Conservation (phyloP, 2,329 filamentous ascomycete genomes). For the Penicillium sp. region DNA sequence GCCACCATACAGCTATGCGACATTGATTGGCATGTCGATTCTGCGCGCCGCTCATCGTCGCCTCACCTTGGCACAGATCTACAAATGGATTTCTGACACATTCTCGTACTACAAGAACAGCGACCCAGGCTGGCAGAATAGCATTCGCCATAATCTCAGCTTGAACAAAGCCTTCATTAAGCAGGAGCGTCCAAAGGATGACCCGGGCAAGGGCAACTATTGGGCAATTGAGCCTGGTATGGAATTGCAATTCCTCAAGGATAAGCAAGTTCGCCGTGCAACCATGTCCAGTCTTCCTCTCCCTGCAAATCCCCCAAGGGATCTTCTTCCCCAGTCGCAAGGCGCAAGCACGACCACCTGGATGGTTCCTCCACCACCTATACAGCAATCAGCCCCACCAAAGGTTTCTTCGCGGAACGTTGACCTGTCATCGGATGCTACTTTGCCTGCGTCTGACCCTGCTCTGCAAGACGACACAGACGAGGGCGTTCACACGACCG, state of each 20-base stretch:
- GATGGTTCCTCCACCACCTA: slow-evolving; percentile 34
- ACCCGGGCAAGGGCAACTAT: slow-evolving; percentile 96
- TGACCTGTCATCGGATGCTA: slow-evolving; percentile 75
- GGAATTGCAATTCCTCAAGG: slow-evolving; percentile 85
- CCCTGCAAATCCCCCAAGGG: slow-evolving; percentile 32
- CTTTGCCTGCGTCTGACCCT: slow-evolving; percentile 69
- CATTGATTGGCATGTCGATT: slow-evolving; percentile 95
- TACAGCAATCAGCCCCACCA: slow-evolving; percentile 7
- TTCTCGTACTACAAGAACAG: slow-evolving; percentile 82
- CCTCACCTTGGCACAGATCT: slow-evolving; percentile 90
- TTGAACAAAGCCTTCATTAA: slow-evolving; percentile 97
- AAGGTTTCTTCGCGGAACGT: slow-evolving; percentile 31
- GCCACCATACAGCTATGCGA: slow-evolving; percentile 89
- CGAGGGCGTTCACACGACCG: slow-evolving; percentile 36
- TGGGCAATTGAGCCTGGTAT: slow-evolving; percentile 91
- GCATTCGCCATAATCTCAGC: slow-evolving; percentile 96
- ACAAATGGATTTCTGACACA: slow-evolving; percentile 98
- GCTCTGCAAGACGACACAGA: slow-evolving; percentile 57
- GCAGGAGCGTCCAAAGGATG: slow-evolving; percentile 92
- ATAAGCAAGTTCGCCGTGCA: slow-evolving; percentile 62
- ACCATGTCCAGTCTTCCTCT: slow-evolving; percentile 47
- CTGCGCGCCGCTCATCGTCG: slow-evolving; percentile 78
- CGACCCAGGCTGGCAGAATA: slow-evolving; percentile 96
- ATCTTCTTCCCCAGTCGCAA: slow-evolving; percentile 31
- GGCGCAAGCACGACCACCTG: slow-evolving; percentile 34